phyloP scores from a whole-genome alignment of 495 filamentous ascomycete genomes.

The Penicillium crystallinum region DNA sequence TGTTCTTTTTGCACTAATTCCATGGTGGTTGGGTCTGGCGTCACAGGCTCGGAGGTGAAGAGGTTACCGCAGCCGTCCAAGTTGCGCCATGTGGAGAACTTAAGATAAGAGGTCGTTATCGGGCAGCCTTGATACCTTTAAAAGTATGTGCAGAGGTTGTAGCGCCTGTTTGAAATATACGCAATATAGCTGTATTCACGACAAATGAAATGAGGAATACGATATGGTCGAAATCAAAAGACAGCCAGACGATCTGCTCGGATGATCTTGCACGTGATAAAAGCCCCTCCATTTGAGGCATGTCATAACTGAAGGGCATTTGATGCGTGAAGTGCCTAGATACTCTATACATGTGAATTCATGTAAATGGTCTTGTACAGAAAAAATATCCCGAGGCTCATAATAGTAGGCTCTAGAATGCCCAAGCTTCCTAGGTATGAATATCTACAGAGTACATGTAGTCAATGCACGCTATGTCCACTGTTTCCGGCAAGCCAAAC shows the following conservation, averaged over 20 bases:
- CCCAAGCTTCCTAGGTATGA: too few relatives aligned
- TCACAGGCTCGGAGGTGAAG: slow-evolving; percentile 16
- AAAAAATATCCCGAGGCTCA: too few relatives aligned
- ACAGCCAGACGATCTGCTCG: not conserved
- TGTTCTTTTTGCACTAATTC: slow-evolving; percentile 70
- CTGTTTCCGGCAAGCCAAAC: too few relatives aligned
- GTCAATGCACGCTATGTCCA: too few relatives aligned
- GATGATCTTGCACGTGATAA: not conserved
- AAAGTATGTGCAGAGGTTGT: not conserved
- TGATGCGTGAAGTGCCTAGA: too few relatives aligned
- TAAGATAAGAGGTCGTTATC: not conserved
- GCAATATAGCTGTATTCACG: too few relatives aligned
- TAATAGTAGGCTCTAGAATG: too few relatives aligned
- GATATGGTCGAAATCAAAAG: not conserved
- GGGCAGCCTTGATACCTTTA: not conserved
- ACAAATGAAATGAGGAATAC: not conserved
- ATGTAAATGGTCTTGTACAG: too few relatives aligned
- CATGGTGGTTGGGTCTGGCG: slow-evolving; percentile 40
- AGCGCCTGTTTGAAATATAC: not conserved
- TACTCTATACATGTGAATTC: too few relatives aligned
- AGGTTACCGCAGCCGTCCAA: slow-evolving; percentile 24
- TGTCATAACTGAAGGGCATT: not conserved
- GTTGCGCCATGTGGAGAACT: slow-evolving; percentile 11
- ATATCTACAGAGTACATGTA: too few relatives aligned
- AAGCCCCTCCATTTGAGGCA: not conserved